Evolutionary conservation across 768 basidiomycete genomes (phyloP), one percentile per base, ranked within the genome.

Genomic region (Suillus bovinus): DNA sequence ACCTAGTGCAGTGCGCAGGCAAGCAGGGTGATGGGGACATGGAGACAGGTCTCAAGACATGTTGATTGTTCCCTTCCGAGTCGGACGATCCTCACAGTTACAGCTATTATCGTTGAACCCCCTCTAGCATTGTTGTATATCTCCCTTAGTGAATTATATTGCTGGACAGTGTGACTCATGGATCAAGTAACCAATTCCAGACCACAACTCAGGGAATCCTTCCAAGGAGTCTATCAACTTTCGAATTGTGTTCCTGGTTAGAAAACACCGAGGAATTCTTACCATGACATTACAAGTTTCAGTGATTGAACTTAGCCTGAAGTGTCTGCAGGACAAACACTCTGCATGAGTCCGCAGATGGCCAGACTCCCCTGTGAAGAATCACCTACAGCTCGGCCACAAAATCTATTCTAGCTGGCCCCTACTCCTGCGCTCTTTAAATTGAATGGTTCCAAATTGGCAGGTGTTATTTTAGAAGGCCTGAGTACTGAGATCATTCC

Each of bases 331-430:
- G n/a, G n/a, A n/a, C n/a, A n/a, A n/a, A n/a, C n/a, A n/a, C n/a
- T n/a, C n/a, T n/a, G n/a, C n/a, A n/a, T n/a, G n/a, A n/a, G n/a
- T n/a, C n/a, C n/a, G n/a, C n/a, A n/a, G n/a, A n/a, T n/a, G n/a
- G n/a, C n/a, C n/a, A n/a, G n/a, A n/a, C n/a, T n/a, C n/a, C n/a
- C n/a, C n/a, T n/a, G n/a, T n/a, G n/a, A n/a, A n/a, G n/a, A n/a
- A n/a, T n/a, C 5, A 72, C 69, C 74, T 71, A 74, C 69, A 72
- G 66, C n/a, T 44, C 66, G 47, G 5, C 70, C 16, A 74, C 27
- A 16, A 59, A 61, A 17, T 75, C 62, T 58, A 17, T 70, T 62
- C 65, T 66, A 73, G 9, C 65, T 47, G 3, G n/a, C 44, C 5
- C 59, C 59, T 41, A 69, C 24, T 0, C 68, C 68, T 0, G 63